Evolutionary conservation across 805 yeast genomes (phyloP).

Genomic region (Diddensiella caesifluorescens): DNA sequence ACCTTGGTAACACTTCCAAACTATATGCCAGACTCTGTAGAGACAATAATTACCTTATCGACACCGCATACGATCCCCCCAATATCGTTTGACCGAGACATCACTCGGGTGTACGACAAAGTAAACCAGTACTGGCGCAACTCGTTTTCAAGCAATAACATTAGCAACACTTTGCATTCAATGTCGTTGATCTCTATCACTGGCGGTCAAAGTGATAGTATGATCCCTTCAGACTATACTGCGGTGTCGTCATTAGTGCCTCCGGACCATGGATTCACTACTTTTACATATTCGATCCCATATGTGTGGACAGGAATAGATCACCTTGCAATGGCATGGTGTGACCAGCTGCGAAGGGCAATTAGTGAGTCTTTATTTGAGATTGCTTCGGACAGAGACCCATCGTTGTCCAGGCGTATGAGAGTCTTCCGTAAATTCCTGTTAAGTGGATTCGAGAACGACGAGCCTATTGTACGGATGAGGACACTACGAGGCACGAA

Average conservation of each 20-base stretch:
- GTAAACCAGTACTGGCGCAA: conserved; percentile 74
- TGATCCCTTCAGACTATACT: conserved; percentile 86
- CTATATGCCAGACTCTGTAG: conserved; percentile 61
- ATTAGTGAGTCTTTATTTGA: conserved; percentile 55
- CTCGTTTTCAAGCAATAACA: conserved; percentile 38
- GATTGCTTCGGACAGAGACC: conserved; percentile 39
- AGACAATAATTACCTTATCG: conserved; percentile 75
- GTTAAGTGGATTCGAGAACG: conserved; percentile 30
- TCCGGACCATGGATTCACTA: conserved; percentile 67
- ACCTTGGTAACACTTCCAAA: conserved; percentile 74
- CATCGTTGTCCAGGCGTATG: conserved; percentile 53
- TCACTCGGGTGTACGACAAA: conserved; percentile 61
- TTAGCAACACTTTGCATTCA: conserved; percentile 42
- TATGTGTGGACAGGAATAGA: conserved; percentile 89
- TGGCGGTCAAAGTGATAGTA: conserved; percentile 71
- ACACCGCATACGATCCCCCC: conserved; percentile 91
- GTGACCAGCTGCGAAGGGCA: conserved; percentile 68
- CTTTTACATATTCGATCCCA: conserved; percentile 78
- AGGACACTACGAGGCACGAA: neutral
- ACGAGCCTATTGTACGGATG: neutral
- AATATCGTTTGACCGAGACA: conserved; percentile 84
- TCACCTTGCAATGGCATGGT: conserved; percentile 92
- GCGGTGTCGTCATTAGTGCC: conserved; percentile 66
- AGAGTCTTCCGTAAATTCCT: conserved; percentile 41
- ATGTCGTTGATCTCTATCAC: conserved; percentile 75